Base-by-base conservation (phyloP, 108 stramenopile species). In the Poteriospumella lacustris region DNA sequence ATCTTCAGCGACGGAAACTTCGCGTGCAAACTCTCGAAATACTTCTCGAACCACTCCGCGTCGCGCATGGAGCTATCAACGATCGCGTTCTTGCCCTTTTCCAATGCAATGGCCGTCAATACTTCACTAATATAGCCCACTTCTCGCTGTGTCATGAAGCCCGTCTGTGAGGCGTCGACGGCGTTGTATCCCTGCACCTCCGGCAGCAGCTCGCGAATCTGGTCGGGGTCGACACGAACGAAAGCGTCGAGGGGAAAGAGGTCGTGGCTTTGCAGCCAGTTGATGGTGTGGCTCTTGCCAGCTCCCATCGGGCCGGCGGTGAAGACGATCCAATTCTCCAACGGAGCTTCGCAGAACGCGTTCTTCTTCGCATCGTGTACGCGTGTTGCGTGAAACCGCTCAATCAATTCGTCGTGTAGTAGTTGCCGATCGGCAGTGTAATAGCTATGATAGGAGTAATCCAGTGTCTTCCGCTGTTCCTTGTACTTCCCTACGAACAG, bases 1-100 rank as follows among this genome's bases (percentile, higher is more conserved):
- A 73, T 44, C 42, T 38, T 5, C 33, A 73, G 41, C 5, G 12
- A 42, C 38, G 12, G 33, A 73, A 73, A 73, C 26, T 26, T 38
- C 5, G 3, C 9, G n/a, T 34, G 70, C 28, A 73, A 42, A 12
- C 42, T 15, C 31, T 44, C 19, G 33, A 84, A 36, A 33, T 84
- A 78, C 1, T 58, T 28, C 0, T 39, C 43, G 43, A 80, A 81
- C 80, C 80, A 84, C 34, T 39, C 69, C 5, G 60, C 62, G 81
- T 84, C 78, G 29, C 83, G 64, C 41, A 84, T 40, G 24, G 81
- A 79, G 15, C 83, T 79, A 38, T 84, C 80, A 24, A 84, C 83
- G 0, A 84, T 38, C 9, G 80, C 75, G 42, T 84, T 84, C 33
- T 78, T 84, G 33, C 80, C 43, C 42, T 84, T 36, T 43, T 69